Conservation (phyloP, 352 stramenopile species). For the Saprolegnia parasitica region DNA sequence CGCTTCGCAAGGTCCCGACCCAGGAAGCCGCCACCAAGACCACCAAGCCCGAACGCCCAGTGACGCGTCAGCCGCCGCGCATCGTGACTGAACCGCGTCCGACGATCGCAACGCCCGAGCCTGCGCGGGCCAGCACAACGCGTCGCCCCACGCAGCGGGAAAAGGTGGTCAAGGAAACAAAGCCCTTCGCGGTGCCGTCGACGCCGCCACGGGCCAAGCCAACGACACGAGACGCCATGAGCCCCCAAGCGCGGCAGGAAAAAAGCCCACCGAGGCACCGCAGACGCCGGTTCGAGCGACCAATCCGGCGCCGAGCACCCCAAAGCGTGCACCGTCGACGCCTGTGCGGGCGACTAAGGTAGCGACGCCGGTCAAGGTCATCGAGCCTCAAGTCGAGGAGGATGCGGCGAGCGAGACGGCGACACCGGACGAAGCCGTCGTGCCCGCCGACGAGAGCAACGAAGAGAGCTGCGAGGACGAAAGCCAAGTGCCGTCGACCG, state of each 20-base stretch:
- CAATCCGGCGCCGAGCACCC: not conserved
- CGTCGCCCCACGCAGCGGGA: too few relatives aligned
- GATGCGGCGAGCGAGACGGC: not conserved
- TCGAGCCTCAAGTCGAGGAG: not conserved
- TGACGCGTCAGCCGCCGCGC: not conserved
- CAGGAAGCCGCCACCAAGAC: not conserved
- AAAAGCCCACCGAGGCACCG: too few relatives aligned
- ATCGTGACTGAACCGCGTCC: too few relatives aligned
- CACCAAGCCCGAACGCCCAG: not conserved
- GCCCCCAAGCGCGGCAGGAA: too few relatives aligned
- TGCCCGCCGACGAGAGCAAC: not conserved
- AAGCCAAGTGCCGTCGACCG: not conserved
- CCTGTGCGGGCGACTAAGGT: not conserved
- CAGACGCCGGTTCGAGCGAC: too few relatives aligned
- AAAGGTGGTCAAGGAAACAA: too few relatives aligned
- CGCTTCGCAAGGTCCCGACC: not conserved
- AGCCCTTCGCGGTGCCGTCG: too few relatives aligned
- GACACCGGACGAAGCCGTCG: not conserved
- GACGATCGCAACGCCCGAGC: too few relatives aligned
- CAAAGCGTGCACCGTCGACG: not conserved
- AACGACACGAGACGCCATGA: too few relatives aligned
- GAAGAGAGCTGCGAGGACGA: conserved; percentile 8
- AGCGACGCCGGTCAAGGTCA: not conserved
- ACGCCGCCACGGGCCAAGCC: too few relatives aligned
- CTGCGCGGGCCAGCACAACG: too few relatives aligned